Conservation (phyloP, 2,329 filamentous ascomycete genomes). For the Exophiala viscosa region DNA sequence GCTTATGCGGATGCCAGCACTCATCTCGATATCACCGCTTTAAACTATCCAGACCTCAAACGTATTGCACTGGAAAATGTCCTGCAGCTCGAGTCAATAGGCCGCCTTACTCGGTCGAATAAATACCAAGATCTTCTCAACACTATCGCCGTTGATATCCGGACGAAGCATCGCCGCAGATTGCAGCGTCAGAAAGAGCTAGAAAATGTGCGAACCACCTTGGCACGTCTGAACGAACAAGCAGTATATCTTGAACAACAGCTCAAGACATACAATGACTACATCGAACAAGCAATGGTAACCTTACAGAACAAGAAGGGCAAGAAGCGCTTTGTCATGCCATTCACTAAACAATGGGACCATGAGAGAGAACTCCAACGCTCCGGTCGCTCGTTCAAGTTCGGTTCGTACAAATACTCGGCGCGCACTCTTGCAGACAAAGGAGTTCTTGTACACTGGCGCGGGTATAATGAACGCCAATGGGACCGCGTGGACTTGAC, state of each 20-base stretch:
- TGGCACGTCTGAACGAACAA: conserved; percentile 53
- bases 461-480: conserved; percentile 73
- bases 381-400: conserved; percentile 89
- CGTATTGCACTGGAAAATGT: conserved; percentile 91
- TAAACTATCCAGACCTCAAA: conserved; percentile 91
- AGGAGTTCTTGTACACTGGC: conserved; percentile 90
- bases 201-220: conserved; percentile 55
- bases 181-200: conserved; percentile 89
- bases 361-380: conserved; percentile 94
- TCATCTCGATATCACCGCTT: conserved; percentile 80
- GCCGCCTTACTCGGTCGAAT: conserved; percentile 80
- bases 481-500: conserved; percentile 93
- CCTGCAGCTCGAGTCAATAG: conserved; percentile 78
- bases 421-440: conserved; percentile 85
- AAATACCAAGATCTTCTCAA: conserved; percentile 98
- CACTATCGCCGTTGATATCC: conserved; percentile 91
- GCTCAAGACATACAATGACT: conserved; percentile 96
- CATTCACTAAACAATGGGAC: conserved; percentile 98
- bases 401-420: conserved; percentile 96
- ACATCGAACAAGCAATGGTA: conserved; percentile 97
- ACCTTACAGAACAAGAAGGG: conserved; percentile 96
- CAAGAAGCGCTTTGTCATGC: conserved; percentile 89
- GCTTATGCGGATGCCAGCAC: conserved; percentile 85
- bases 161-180: conserved; percentile 89
- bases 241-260: conserved; percentile 91